Conservation (phyloP, 257 asterid genomes). For the Plantago major region DNA sequence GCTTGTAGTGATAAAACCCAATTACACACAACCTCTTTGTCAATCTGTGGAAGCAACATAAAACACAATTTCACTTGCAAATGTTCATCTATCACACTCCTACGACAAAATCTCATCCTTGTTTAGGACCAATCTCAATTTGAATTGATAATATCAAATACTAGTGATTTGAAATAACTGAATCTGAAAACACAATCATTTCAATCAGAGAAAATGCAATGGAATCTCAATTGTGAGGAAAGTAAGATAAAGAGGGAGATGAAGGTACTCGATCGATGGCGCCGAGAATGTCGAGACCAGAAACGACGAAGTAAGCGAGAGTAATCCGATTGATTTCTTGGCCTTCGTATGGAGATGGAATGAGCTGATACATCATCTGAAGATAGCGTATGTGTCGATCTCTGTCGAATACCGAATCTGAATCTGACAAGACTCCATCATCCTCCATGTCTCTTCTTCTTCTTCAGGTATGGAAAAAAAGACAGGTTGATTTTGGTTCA, state of each 20-base stretch:
- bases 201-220: not conserved
- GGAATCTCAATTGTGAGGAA: no score
- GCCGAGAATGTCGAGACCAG: slow-evolving; percentile 69
- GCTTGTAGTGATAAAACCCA: slow-evolving; percentile 95
- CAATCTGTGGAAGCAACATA: slow-evolving; percentile 42
- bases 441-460: slow-evolving; percentile 26
- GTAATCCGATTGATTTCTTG: slow-evolving; percentile 92
- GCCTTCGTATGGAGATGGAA: slow-evolving; percentile 65
- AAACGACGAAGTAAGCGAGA: slow-evolving; percentile 70
- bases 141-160: not conserved
- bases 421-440: slow-evolving; percentile 10
- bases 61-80: slow-evolving; percentile 14
- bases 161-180: not conserved
- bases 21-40: slow-evolving; percentile 58
- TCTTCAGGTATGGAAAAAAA: no score
- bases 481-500: no score
- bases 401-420: slow-evolving; percentile 50
- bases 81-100: not conserved
- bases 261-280: slow-evolving; percentile 66
- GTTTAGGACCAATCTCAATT: no score
- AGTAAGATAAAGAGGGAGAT: slow-evolving; percentile 8
- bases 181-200: no score
- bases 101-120: no score
- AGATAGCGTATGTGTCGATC: slow-evolving; percentile 65
- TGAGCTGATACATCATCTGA: slow-evolving; percentile 65